Percentiles rank a stretch among this genome's conserved stretches.
These are phyloP conservation scores for Trichomonas vaginalis DNA, from an alignment of 208 protist species.

Conservation along the genomic window DNA sequence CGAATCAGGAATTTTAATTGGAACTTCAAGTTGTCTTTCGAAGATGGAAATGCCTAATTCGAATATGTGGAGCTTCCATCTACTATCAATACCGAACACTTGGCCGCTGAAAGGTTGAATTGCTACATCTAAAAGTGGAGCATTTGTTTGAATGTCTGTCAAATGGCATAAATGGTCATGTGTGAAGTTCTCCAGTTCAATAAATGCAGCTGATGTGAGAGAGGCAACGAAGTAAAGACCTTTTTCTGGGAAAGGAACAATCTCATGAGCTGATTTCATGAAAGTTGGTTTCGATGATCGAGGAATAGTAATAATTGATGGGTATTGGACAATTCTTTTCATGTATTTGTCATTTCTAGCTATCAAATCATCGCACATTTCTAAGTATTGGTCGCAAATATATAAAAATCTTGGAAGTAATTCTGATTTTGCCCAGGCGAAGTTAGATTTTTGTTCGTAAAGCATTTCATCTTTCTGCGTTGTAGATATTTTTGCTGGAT, in stretches of 20 bases:
- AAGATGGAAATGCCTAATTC: not conserved
- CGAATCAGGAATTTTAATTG: not conserved
- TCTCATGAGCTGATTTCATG: not conserved
- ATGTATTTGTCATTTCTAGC: not conserved
- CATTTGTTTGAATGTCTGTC: not conserved
- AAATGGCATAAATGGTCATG: not conserved
- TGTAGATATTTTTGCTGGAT: not conserved
- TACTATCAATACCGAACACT: not conserved
- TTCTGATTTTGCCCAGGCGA: not conserved
- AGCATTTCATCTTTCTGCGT: not conserved
- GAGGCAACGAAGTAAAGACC: not conserved
- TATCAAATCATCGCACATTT: not conserved
- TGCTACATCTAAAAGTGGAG: not conserved
- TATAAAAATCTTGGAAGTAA: not conserved
- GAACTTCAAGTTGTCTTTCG: not conserved
- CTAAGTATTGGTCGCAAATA: not conserved
- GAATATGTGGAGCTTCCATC: not conserved
- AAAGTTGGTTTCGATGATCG: not conserved
- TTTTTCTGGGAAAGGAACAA: not conserved
- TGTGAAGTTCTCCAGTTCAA: not conserved
- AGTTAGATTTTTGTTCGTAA: not conserved
- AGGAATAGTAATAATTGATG: not conserved
- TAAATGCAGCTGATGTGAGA: not conserved
- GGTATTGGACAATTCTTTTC: not conserved
- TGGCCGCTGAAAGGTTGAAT: not conserved